A percentile compares a stretch with the other conserved stretches of the same genome.
These are phyloP conservation scores for Aurifilum marmelostoma DNA, from an alignment of 2,329 filamentous ascomycete genomes.

Conservation along the genomic window DNA sequence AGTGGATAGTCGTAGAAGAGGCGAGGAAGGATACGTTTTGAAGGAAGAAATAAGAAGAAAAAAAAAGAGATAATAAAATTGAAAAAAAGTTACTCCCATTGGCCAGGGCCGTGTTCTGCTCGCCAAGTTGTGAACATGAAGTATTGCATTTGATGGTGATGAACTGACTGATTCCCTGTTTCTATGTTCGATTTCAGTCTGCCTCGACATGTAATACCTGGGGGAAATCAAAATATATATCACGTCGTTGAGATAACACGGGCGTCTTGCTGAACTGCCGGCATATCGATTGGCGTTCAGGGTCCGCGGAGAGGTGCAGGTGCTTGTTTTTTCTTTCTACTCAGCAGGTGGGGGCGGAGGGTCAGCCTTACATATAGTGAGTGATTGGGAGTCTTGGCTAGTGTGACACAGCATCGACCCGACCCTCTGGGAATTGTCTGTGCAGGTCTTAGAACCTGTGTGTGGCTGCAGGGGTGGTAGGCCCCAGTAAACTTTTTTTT, in stretches of 20 bases:
- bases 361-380: background rate
- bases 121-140: background rate
- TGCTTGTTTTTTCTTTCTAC: background rate
- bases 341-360: background rate
- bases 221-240: too few relatives aligned
- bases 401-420: slow-evolving; percentile 15
- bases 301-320: background rate
- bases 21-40: background rate
- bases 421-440: slow-evolving; percentile 3
- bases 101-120: background rate
- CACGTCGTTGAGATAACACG: too few relatives aligned
- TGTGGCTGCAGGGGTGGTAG: background rate
- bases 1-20: slow-evolving; percentile 26
- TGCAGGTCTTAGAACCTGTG: background rate
- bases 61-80: background rate
- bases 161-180: background rate
- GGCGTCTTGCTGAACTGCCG: too few relatives aligned
- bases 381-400: slow-evolving; percentile 12
- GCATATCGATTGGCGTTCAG: background rate
- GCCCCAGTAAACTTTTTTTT: background rate
- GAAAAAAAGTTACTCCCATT: background rate
- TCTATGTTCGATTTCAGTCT: background rate
- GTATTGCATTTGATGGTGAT: background rate
- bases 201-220: background rate
- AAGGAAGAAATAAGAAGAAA: background rate